Percentiles rank a stretch among this genome's conserved stretches.
phyloP scores from a whole-genome alignment of 768 basidiomycete genomes.

The Boletus edulis region DNA sequence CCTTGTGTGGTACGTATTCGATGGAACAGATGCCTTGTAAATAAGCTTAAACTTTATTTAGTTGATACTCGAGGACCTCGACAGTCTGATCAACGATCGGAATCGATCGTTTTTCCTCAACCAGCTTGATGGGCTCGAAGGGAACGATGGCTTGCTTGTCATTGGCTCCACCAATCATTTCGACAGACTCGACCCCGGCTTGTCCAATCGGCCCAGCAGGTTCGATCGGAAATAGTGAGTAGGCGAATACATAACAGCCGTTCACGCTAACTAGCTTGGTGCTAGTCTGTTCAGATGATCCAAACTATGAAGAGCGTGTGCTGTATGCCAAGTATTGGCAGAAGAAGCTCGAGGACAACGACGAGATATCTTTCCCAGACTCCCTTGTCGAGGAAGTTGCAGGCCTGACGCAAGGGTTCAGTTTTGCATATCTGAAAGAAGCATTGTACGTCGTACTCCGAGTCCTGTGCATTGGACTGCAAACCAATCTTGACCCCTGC shows the following conservation, averaged over 20 bases:
- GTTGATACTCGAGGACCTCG: conserved; percentile 60
- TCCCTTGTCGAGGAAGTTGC: conserved; percentile 59
- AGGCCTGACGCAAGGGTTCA: conserved; percentile 61
- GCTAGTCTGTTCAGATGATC: conserved; percentile 69
- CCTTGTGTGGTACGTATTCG: conserved; percentile 63
- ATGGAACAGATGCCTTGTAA: conserved; percentile 26
- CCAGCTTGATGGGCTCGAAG: conserved; percentile 76
- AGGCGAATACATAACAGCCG: not conserved
- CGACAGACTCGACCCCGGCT: conserved; percentile 71
- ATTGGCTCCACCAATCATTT: conserved; percentile 85
- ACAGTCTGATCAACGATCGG: conserved; percentile 72
- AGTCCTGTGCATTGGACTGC: not conserved
- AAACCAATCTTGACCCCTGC: not conserved
- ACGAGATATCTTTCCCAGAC: conserved; percentile 66
- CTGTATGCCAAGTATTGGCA: conserved; percentile 82
- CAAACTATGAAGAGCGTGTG: conserved; percentile 57
- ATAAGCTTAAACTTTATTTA: not conserved
- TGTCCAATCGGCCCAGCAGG: conserved; percentile 76
- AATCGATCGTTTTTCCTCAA: conserved; percentile 90
- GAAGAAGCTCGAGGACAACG: conserved; percentile 62
- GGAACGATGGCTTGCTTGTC: conserved; percentile 77
- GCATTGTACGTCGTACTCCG: conserved; percentile 60
- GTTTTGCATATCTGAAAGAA: conserved; percentile 88
- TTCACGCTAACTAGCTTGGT: not conserved
- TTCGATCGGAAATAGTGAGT: conserved; percentile 86